Evolutionary conservation across 352 stramenopile genomes (phyloP).

Genomic region (Globisporangium camurandrum): DNA sequence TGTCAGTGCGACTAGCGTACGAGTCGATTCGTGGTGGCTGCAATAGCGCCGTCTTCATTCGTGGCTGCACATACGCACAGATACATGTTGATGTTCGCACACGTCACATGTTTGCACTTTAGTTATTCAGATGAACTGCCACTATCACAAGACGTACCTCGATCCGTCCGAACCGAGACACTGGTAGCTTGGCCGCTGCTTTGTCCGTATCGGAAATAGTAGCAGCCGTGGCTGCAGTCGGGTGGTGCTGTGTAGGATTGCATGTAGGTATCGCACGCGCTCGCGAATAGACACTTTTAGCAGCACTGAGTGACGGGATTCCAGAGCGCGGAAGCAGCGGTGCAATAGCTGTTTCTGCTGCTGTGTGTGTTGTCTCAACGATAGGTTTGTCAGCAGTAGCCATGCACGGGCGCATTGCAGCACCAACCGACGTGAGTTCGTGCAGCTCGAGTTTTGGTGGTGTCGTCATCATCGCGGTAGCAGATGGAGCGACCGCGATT

Average conservation of each 20-base stretch:
- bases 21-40: slow-evolving; percentile 10
- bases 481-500: slow-evolving; percentile 1
- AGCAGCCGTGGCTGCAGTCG: too few relatives aligned
- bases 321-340: neutral
- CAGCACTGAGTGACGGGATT: slow-evolving; percentile 1
- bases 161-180: slow-evolving; percentile 4
- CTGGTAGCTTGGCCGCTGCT: neutral
- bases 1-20: neutral
- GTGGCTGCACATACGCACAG: slow-evolving; percentile 2
- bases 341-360: too few relatives aligned
- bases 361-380: too few relatives aligned
- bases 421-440: slow-evolving; percentile 6
- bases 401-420: neutral
- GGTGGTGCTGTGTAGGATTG: slow-evolving; percentile 1
- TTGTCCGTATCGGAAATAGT: neutral
- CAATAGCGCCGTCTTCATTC: slow-evolving; percentile 10
- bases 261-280: neutral
- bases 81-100: too few relatives aligned
- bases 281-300: neutral
- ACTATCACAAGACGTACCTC: slow-evolving; percentile 10
- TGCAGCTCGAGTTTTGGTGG: slow-evolving; percentile 16
- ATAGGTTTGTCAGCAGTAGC: neutral
- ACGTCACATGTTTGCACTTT: too few relatives aligned
- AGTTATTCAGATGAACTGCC: too few relatives aligned
- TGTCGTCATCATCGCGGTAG: neutral